Base-by-base conservation (phyloP, 176 grass and related monocot species). In the Carex kokanica region DNA sequence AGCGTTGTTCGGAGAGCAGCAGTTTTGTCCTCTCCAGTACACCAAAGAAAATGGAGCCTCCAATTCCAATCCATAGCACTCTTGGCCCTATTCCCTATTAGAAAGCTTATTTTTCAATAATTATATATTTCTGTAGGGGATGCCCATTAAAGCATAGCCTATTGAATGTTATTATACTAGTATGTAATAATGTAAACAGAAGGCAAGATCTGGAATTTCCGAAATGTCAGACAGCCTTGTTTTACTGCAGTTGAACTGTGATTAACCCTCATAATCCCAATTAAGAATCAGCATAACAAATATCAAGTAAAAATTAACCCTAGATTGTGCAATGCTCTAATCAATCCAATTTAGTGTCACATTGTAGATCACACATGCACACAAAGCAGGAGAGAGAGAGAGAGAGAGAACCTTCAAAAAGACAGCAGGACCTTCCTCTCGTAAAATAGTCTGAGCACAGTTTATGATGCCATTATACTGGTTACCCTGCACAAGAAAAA, bases 31-130 rank as follows among this genome's bases (percentile, higher is more conserved):
- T 93, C 86, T 98, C 95, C 69, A 98, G 84, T 69, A 94, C 90
- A 15, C 92, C 89, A 7, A 98, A 98, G 89, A 98, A 98, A 80
- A 98, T 98, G 55, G 95, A 98, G 40, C 95, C 92, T 0, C 95
- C 95, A 2, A 98, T 94, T 71, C 95, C 95, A 2, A 98, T 94
- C 95, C 95, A 98, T 53, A 98, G 62, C 21, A 98, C 90, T 78
- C 95, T 91, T 4, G 95, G 95, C 32, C 91, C 90, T 5, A 98
- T 88, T 70, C 95, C 95, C 95, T 98, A 78, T 64, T 70, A 86
- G 38, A 66, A 83, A 64, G 14, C 49, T 31, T 77, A 54, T 31
- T 54, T 54, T 13, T 77, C 73, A 77, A 29, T 12, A 49, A 49
- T 49, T 49, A 51, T 23, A 12, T 14, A 55, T 77, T 25, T 55